Evolutionary conservation across 2,329 filamentous ascomycete genomes (phyloP), one percentile per base, ranked within the genome.

Genomic region (Ophiostoma angusticollis): DNA sequence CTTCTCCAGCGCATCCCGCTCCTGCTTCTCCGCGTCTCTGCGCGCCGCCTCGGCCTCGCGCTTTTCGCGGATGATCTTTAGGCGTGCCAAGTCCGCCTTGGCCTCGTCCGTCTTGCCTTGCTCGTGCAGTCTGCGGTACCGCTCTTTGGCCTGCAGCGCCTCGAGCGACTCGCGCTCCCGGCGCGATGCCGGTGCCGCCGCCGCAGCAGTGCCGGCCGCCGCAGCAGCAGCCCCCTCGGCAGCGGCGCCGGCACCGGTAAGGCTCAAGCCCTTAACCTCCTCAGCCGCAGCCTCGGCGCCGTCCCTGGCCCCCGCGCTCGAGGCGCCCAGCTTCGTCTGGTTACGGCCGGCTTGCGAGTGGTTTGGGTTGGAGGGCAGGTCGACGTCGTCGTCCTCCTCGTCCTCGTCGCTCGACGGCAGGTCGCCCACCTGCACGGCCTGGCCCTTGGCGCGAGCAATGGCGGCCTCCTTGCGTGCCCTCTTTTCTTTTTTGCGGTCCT

Each of bases 61-160:
- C 64, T 85, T 81, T 69, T 94, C 84, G 34, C 79, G 76, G 49
- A 98, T 85, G 43, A 89, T 57, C 58, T 68, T 77, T 53, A 98
- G 63, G 40, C 91, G 74, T 43, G 85, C 89, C 50, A 96, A 56
- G 61, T 98, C 91, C 5, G 84, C 80, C 58, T 84, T 81, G 34
- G 89, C 87, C 68, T 95, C 84, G 45, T 98, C 91, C 31, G 91
- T 96, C 76, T 96, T 96, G 53, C 89, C 89, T 55, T 86, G 82
- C 41, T 86, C 84, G 54, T 95, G 89, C 52, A 95, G 60, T 63
- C 93, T 93, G 67, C 85, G 74, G 56, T 94, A 95, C 49, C 78
- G 73, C 67, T 94, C 87, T 59, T 86, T 87, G 22, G 84, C 85
- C 57, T 89, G 82, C 46, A 81, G 79, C 2, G 87, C 87, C 63